phyloP scores from a whole-genome alignment of 148 eudicot species.

The Silene latifolia region DNA sequence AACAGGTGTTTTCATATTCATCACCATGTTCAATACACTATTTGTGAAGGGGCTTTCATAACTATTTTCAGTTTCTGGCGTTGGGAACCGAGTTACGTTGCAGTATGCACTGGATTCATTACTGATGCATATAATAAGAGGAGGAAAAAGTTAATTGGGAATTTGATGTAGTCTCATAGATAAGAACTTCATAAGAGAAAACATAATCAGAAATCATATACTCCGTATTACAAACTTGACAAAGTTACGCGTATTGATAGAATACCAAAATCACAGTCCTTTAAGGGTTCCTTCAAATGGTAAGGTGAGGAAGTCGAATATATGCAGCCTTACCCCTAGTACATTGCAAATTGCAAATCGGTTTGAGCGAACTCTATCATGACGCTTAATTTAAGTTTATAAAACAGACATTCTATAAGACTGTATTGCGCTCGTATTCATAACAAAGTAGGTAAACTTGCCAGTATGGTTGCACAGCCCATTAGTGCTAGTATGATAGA shows the following conservation, averaged over 20 bases:
- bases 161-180: background rate
- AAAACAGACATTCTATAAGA: background rate
- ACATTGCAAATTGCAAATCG: background rate
- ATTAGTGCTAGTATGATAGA: background rate
- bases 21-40: constrained; percentile 36
- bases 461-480: background rate
- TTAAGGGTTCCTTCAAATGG: background rate
- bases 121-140: constrained; percentile 33
- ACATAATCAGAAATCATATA: background rate
- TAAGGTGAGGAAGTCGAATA: background rate
- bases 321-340: too few species aligned
- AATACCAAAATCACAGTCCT: background rate
- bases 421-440: background rate
- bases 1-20: constrained; percentile 43
- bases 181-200: background rate
- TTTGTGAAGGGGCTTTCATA: constrained; percentile 45
- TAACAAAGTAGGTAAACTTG: background rate
- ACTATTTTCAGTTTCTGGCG: constrained; percentile 30
- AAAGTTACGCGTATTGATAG: background rate
- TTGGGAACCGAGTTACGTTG: constrained; percentile 47
- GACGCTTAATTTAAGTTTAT: background rate
- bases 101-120: constrained; percentile 39
- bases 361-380: too few species aligned
- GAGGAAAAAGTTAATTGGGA: constrained; percentile 2
- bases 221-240: background rate